Base-by-base conservation (phyloP, 495 filamentous ascomycete genomes). In the Aspergillus mulundensis region DNA sequence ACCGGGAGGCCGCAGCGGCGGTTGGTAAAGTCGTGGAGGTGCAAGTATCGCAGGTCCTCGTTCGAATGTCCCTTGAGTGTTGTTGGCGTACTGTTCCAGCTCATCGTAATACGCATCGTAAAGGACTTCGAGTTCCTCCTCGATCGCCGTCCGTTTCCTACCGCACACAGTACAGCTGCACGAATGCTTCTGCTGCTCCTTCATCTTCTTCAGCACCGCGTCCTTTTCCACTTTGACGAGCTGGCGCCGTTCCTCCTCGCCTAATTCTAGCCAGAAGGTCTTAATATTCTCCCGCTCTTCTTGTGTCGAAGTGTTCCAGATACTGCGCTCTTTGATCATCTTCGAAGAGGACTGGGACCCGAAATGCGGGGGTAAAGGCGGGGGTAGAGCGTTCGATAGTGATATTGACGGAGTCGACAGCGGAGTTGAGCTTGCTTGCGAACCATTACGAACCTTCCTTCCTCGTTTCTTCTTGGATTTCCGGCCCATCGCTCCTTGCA, bases 61-160 rank as follows among this genome's bases (percentile, higher is more conserved):
- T 18, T 78, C 69, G 72, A 80, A 76, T 38, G 76, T 72, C 50
- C 81, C 84, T 69, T 90, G 85, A 65, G 92, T 90, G 62, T 91
- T 86, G 66, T 97, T 92, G 51, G 94, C 94, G 68, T 96, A 97
- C 61, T 95, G 91, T 70, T 97, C 94, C 48, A 99, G 79, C 69
- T 99, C 94, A 66, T 96, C 89, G 65, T 99, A 99, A 71, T 99
- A 99, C 23, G 94, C 94, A 74, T 99, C 95, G 68, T 99, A 99
- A 14, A 99, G 80, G n/a, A 95, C 91, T 69, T 99, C 94, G 12
- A 99, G 77, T 70, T 99, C 95, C 70, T 99, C 94, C 70, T 99
- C 94, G 63, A 99, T 99, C 8, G 94, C 94, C 7, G 89, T 96
- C 43, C 94, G 84, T 72, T 97, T 99, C 59, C 94, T 84, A 48